phyloP scores from a whole-genome alignment of 2,329 filamentous ascomycete species.

The Bipolaris gigantea region DNA sequence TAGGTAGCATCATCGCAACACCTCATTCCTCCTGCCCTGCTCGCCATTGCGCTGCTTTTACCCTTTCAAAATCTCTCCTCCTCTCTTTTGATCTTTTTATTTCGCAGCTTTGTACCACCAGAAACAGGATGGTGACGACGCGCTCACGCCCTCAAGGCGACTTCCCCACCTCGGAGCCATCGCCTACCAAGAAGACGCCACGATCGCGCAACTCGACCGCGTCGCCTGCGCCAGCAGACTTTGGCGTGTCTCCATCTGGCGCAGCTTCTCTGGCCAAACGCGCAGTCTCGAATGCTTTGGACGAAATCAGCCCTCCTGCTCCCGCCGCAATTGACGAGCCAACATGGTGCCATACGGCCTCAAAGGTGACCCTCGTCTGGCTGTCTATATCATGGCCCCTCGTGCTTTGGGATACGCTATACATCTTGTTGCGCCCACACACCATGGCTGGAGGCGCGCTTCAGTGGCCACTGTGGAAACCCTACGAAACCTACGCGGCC shows the following conservation, averaged over 20 bases:
- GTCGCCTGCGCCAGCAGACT: constrained; percentile 34
- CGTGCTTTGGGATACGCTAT: constrained; percentile 78
- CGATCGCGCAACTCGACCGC: constrained; percentile 39
- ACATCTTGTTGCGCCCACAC: constrained; percentile 77
- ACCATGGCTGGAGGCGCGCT: constrained; percentile 77
- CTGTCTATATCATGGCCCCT: constrained; percentile 73
- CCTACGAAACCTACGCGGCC: constrained; percentile 78
- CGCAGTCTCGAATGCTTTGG: constrained; percentile 26
- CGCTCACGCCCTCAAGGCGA: constrained; percentile 42
- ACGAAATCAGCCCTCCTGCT: constrained; percentile 19
- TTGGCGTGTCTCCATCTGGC: constrained; percentile 21
- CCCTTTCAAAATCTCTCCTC: neutral
- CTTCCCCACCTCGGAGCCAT: constrained; percentile 41
- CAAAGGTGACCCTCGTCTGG: constrained; percentile 67
- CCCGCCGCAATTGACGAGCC: constrained; percentile 25
- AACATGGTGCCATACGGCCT: constrained; percentile 62
- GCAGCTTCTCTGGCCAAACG: constrained; percentile 26
- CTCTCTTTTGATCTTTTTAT: neutral
- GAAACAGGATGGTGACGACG: constrained; percentile 43
- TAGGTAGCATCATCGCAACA: constrained; percentile 11
- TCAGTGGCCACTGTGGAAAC: constrained; percentile 72
- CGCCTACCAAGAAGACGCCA: constrained; percentile 42
- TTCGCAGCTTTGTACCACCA: neutral
- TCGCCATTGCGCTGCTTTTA: neutral
- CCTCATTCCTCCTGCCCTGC: constrained; percentile 3